Evolutionary conservation across 192 early-diverging fungal genomes (phyloP).

Genomic region (Funneliformis geosporum): DNA sequence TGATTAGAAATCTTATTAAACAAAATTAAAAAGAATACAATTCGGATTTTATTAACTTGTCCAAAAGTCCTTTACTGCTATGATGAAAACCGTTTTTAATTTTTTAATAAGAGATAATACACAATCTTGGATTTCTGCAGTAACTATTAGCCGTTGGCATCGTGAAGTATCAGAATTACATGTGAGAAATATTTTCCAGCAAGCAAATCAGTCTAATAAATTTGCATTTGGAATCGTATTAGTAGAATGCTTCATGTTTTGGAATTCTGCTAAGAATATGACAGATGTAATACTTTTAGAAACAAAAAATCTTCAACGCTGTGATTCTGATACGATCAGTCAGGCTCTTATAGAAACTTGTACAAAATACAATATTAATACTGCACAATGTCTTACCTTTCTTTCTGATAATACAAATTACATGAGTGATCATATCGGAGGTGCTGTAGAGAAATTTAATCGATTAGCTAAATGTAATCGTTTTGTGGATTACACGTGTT

Average conservation of each 20-base stretch:
- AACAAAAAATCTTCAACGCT: not conserved
- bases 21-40: conserved; percentile 14
- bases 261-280: conserved; percentile 8
- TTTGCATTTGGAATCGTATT: conserved; percentile 15
- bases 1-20: conserved; percentile 8
- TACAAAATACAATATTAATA: conserved; percentile 10
- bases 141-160: not conserved
- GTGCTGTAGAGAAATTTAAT: conserved; percentile 1
- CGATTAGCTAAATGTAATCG: not conserved
- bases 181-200: not conserved
- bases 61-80: not conserved
- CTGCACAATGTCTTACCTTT: conserved; percentile 6
- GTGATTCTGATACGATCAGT: conserved; percentile 6
- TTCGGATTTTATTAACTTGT: conserved; percentile 6
- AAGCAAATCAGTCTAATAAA: not conserved
- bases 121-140: not conserved
- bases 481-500: not conserved
- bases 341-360: not conserved
- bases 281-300: not conserved
- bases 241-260: conserved; percentile 14
- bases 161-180: conserved; percentile 6
- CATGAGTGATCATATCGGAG: not conserved
- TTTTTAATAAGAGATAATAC: conserved; percentile 6
- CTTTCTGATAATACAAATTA: conserved; percentile 20
- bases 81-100: conserved; percentile 6